Evolutionary conservation across 2,329 filamentous ascomycete genomes (phyloP).

Genomic region (Bisporella sp.): DNA sequence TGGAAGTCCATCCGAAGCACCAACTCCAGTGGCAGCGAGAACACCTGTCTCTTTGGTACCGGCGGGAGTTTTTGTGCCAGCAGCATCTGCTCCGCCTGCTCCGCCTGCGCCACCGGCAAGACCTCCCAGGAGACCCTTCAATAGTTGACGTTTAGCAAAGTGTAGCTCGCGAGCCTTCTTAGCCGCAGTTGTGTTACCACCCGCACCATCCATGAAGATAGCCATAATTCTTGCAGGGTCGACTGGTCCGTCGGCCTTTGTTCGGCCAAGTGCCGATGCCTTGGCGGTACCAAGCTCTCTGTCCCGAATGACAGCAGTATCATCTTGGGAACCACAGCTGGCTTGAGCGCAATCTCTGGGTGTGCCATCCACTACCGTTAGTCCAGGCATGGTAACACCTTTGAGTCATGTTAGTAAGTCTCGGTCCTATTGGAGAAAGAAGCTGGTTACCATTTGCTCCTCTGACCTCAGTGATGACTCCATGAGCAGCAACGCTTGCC

Average conservation of each 20-base stretch:
- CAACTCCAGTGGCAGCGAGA: constrained; percentile 45
- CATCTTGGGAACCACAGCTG: constrained; percentile 56
- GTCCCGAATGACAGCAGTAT: constrained; percentile 63
- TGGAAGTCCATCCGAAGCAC: constrained; percentile 45
- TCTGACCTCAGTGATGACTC: constrained; percentile 46
- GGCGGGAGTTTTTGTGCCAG: constrained; percentile 39
- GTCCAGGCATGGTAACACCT: constrained; percentile 53
- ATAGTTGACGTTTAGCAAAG: constrained; percentile 47
- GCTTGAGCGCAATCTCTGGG: constrained; percentile 59
- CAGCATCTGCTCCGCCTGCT: constrained; percentile 27
- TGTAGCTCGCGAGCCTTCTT: constrained; percentile 67
- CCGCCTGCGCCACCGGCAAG: background rate
- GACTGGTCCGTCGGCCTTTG: constrained; percentile 51
- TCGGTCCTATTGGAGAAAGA: background rate
- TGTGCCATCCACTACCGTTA: constrained; percentile 57
- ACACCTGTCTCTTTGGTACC: constrained; percentile 46
- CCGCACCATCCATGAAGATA: constrained; percentile 50
- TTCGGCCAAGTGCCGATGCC: constrained; percentile 57
- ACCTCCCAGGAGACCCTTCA: background rate
- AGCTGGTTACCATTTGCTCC: constrained; percentile 44
- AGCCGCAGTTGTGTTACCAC: constrained; percentile 31
- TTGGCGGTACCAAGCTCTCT: constrained; percentile 47
- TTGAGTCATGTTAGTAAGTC: background rate
- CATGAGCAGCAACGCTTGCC: constrained; percentile 47
- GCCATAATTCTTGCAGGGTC: constrained; percentile 49